Conservation (phyloP, 2,329 filamentous ascomycete species). For the Aspergillus costaricaensis region DNA sequence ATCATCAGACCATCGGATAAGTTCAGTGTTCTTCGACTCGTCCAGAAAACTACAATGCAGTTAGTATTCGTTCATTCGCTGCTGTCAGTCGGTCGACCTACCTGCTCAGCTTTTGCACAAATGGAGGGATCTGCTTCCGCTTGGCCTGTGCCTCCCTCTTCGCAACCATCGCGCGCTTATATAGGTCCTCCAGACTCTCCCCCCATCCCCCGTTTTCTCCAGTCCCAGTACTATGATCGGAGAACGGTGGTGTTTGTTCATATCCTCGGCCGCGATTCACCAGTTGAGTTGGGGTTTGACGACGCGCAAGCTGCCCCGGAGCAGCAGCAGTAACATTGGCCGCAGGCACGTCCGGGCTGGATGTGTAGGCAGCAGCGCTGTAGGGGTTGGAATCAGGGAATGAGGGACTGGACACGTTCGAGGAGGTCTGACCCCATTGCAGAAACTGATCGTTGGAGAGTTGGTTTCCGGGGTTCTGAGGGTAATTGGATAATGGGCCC, state of each 20-base stretch:
- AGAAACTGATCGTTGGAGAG: constrained; percentile 56
- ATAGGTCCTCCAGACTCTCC: constrained; percentile 74
- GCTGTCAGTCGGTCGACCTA: constrained; percentile 48
- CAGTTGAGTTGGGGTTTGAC: constrained; percentile 42
- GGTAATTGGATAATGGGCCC: constrained; percentile 53
- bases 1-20: constrained; percentile 96
- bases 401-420: constrained; percentile 32
- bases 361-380: constrained; percentile 32
- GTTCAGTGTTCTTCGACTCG: constrained; percentile 85
- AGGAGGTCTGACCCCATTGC: constrained; percentile 55
- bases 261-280: constrained; percentile 41
- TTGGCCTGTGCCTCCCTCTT: constrained; percentile 88
- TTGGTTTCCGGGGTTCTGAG: constrained; percentile 45
- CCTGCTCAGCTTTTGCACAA: constrained; percentile 98
- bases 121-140: constrained; percentile 93
- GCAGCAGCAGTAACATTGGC: constrained; percentile 40
- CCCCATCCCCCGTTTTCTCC: constrained; percentile 46
- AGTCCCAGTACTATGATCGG: constrained; percentile 29
- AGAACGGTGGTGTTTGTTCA: constrained; percentile 36
- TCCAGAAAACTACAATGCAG: constrained; percentile 76
- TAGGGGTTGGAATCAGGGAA: constrained; percentile 46
- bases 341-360: constrained; percentile 55
- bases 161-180: constrained; percentile 75
- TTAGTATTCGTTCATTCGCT: constrained; percentile 14
- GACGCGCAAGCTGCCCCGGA: constrained; percentile 47